phyloP scores from a whole-genome alignment of 1,284 basidiomycete species.

The Puccinia coronata region DNA sequence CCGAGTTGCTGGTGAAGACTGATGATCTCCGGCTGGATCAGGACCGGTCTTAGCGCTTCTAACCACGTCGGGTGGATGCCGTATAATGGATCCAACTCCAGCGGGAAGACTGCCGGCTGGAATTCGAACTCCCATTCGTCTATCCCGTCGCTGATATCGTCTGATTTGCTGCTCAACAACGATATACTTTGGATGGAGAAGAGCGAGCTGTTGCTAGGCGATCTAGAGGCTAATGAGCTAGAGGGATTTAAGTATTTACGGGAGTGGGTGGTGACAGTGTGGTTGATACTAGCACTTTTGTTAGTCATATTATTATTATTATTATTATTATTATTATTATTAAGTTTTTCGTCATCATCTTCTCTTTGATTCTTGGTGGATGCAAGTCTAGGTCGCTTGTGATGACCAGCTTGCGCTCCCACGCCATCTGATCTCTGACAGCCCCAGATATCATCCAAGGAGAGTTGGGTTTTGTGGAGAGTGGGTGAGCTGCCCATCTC shows the following conservation, averaged over 20 bases:
- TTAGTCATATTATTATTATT: too few relatives aligned
- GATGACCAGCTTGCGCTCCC: not conserved
- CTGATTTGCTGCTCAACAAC: not conserved
- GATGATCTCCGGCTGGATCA: constrained; percentile 21
- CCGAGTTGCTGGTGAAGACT: constrained; percentile 17
- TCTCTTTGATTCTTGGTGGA: not conserved
- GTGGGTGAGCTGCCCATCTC: too few relatives aligned
- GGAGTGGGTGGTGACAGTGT: too few relatives aligned
- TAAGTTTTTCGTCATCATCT: not conserved
- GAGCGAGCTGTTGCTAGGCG: not conserved
- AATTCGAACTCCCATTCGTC: constrained; percentile 7
- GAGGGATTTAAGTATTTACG: not conserved
- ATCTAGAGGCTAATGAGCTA: not conserved
- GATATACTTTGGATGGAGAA: constrained; percentile 5
- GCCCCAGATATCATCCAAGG: not conserved
- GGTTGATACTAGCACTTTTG: too few relatives aligned
- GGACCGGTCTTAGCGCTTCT: not conserved
- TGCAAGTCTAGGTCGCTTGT: not conserved
- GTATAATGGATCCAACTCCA: constrained; percentile 2
- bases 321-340: too few relatives aligned
- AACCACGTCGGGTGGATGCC: constrained; percentile 43
- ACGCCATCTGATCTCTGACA: not conserved
- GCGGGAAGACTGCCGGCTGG: not conserved
- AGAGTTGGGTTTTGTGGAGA: not conserved
- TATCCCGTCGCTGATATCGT: not conserved